Percentiles rank a stretch among this genome's conserved stretches.
Conservation (phyloP, 169 alveolate genomes). For the Plasmodium coatneyi region DNA sequence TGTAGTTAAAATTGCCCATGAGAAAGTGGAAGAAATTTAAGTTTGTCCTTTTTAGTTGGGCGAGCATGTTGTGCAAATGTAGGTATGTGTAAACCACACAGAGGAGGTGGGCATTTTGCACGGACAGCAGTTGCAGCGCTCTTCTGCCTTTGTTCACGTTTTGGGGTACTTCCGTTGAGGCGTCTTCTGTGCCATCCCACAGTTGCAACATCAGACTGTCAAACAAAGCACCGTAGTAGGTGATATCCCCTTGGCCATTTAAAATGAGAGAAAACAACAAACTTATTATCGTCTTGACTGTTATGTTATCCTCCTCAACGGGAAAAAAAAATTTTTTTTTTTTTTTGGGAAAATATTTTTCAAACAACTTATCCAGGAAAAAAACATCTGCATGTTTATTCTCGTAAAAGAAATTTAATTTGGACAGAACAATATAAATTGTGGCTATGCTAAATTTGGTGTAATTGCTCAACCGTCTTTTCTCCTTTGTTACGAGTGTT, state of each 20-base stretch:
- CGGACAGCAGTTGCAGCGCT: neutral
- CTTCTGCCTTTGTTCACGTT: neutral
- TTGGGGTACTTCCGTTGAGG: neutral
- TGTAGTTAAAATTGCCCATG: constrained; percentile 16
- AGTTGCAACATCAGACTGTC: neutral
- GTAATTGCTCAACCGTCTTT: neutral
- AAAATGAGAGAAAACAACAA: constrained; percentile 26
- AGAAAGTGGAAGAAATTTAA: constrained; percentile 7
- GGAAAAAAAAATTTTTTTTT: constrained; percentile 2
- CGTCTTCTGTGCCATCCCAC: neutral
- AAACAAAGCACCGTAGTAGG: neutral
- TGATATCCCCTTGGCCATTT: neutral
- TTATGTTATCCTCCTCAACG: neutral
- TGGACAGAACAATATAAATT: constrained; percentile 34
- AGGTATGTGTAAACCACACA: constrained; percentile 40
- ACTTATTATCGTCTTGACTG: constrained; percentile 9
- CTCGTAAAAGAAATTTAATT: constrained; percentile 26
- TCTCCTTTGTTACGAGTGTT: neutral
- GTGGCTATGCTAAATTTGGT: constrained; percentile 42
- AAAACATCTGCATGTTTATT: constrained; percentile 11
- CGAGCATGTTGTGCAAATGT: constrained; percentile 17
- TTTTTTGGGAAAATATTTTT: neutral
- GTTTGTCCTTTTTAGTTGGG: neutral
- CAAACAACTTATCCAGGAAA: constrained; percentile 9
- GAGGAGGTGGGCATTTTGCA: constrained; percentile 41